Evolutionary conservation across 2,329 filamentous ascomycete genomes (phyloP), one percentile per base, ranked within the genome.

Genomic region (Cyanodermella asteris): DNA sequence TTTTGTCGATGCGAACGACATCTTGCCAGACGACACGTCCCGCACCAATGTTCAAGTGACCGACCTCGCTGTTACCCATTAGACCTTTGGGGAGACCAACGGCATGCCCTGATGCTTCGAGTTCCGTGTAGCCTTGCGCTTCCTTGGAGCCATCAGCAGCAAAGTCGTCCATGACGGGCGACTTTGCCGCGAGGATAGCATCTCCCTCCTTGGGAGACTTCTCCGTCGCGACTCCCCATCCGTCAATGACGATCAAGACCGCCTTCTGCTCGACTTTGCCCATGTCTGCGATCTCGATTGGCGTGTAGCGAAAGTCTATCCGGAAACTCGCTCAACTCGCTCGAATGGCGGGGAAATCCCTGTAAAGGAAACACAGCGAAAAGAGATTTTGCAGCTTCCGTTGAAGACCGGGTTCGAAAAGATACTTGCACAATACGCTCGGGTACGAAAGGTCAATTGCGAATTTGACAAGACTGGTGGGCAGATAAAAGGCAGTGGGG

Each of bases 1-100:
- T 73, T 55, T 73, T 73, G 51, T 93, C 87, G 54, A 97, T 97
- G 42, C 87, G 76, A 37, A 97, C 87, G 36, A 90, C 78, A 50
- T 87, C 84, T 53, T 97, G 87, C 87, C 87, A 97, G 42, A 97
- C 87, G 32, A 97, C 87, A 43, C 87, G 68, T 30, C 87, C 87
- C 31, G 87, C 87, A 42, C 87, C 87, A 49, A 97, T 94, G 63
- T 97, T 97, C 58, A 97, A 55, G 54, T 97, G 87, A 33, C 87
- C 87, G 49, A 97, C 87, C 54, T 97, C 87, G 40, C 78, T 91
- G 62, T 97, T 97, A 37, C 87, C 87, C 87, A 97, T 97, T 37
- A 97, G 61, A 31, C 87, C 87, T 48, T 97, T 82, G 12, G 87
- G 87, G 26, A 97, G 67, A 37, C 87, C 87, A 36, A 97, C 87